Conservation (phyloP, 768 basidiomycete genomes). For the Naematelia aurantialba region DNA sequence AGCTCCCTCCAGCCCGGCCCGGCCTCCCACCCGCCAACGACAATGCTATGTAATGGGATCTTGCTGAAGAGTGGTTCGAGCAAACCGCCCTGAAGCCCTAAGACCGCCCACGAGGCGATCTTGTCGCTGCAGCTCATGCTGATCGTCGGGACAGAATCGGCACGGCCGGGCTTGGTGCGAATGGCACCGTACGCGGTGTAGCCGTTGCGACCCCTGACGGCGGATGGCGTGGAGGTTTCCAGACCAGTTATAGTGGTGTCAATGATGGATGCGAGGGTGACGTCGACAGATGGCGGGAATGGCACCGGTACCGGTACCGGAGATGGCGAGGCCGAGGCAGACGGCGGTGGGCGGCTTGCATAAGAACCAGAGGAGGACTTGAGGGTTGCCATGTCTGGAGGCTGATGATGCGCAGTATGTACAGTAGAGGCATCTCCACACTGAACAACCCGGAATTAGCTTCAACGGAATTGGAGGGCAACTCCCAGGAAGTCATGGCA, state of each 20-base stretch:
- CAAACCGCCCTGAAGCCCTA: slow-evolving; percentile 83
- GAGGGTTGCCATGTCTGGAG: slow-evolving; percentile 62
- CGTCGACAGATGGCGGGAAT: neutral
- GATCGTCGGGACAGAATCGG: slow-evolving; percentile 75
- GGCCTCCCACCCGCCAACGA: slow-evolving; percentile 68
- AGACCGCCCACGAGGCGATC: slow-evolving; percentile 76
- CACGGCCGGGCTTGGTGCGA: slow-evolving; percentile 90
- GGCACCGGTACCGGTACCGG: neutral
- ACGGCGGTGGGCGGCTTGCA: too few species aligned
- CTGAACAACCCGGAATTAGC: slow-evolving; percentile 52
- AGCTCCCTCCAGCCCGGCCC: slow-evolving; percentile 35
- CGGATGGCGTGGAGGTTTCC: too few species aligned
- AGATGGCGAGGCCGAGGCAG: neutral
- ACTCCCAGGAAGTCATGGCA: too few species aligned
- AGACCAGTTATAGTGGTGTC: neutral
- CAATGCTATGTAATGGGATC: slow-evolving; percentile 62
- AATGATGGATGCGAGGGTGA: neutral
- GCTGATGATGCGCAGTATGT: slow-evolving; percentile 69
- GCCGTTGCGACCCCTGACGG: slow-evolving; percentile 66
- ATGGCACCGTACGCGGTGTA: slow-evolving; percentile 71
- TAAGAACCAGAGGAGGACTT: too few species aligned
- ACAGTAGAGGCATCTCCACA: slow-evolving; percentile 84
- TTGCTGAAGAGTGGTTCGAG: slow-evolving; percentile 59
- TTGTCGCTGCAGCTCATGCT: slow-evolving; percentile 96
- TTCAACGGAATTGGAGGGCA: neutral